A percentile compares a stretch with the other conserved stretches of the same genome.
Evolutionary conservation across 305 asterid species (phyloP).

Genomic region (Fraxinus ornus): DNA sequence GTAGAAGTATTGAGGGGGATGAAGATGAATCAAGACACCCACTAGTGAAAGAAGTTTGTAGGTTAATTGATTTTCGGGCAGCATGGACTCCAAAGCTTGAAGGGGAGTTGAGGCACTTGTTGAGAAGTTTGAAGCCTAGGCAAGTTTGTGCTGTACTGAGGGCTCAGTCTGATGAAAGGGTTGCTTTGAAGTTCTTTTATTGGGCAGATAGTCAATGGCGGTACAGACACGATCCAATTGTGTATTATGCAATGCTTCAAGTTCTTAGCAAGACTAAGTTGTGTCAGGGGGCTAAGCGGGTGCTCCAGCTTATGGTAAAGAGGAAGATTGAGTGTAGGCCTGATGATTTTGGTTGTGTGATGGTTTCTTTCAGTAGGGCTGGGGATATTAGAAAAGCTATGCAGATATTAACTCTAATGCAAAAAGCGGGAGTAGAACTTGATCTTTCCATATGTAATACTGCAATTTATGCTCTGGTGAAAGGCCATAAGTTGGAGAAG

Average conservation of each 20-base stretch:
- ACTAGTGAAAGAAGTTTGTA: slow-evolving; percentile 69
- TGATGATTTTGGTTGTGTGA: slow-evolving; percentile 76
- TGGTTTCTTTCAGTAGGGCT: slow-evolving; percentile 92
- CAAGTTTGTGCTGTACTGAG: slow-evolving; percentile 78
- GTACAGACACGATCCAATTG: slow-evolving; percentile 65
- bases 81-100: slow-evolving; percentile 74
- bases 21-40: slow-evolving; percentile 74
- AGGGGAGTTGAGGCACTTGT: slow-evolving; percentile 59
- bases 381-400: slow-evolving; percentile 76
- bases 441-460: slow-evolving; percentile 69
- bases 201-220: slow-evolving; percentile 98
- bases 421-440: slow-evolving; percentile 70
- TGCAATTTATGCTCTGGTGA: slow-evolving; percentile 75
- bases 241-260: slow-evolving; percentile 73
- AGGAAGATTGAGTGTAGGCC: slow-evolving; percentile 62
- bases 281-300: slow-evolving; percentile 90
- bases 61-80: slow-evolving; percentile 57
- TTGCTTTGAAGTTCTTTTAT: slow-evolving; percentile 72
- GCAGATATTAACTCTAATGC: slow-evolving; percentile 74
- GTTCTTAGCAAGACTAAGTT: slow-evolving; percentile 76
- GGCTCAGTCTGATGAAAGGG: slow-evolving; percentile 75
- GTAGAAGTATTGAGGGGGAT: slow-evolving; percentile 42
- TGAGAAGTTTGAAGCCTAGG: slow-evolving; percentile 65
- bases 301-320: slow-evolving; percentile 64
- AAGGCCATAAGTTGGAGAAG: slow-evolving; percentile 66